Evolutionary conservation across 768 basidiomycete genomes (phyloP).

Genomic region (Leccinum rimulosum): DNA sequence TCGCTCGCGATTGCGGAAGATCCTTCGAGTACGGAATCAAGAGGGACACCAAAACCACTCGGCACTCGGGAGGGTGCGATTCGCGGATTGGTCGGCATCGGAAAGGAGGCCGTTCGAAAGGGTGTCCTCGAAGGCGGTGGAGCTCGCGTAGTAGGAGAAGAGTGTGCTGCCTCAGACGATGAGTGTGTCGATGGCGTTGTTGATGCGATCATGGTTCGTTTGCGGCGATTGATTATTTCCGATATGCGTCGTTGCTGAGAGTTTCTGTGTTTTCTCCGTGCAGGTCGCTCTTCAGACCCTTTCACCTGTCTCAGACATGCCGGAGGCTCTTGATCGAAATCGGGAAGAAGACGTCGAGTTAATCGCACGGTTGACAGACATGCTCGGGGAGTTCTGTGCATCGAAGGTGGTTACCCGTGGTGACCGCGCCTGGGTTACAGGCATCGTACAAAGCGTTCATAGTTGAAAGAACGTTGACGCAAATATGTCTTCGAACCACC

Average conservation of each 20-base stretch:
- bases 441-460: conserved; percentile 42
- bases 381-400: conserved; percentile 64
- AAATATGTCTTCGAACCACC: neutral
- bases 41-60: conserved; percentile 50
- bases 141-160: conserved; percentile 69
- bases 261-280: neutral
- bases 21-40: conserved; percentile 40
- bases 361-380: conserved; percentile 45
- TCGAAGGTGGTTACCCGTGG: conserved; percentile 42
- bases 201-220: conserved; percentile 59
- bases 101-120: conserved; percentile 80
- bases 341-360: conserved; percentile 48
- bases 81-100: conserved; percentile 80
- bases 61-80: conserved; percentile 91
- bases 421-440: conserved; percentile 65
- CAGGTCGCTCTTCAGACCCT: conserved; percentile 65
- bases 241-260: neutral
- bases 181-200: conserved; percentile 46
- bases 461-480: conserved; percentile 7
- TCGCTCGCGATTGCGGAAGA: conserved; percentile 23
- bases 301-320: conserved; percentile 54
- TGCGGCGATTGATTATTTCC: neutral
- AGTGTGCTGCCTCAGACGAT: conserved; percentile 40
- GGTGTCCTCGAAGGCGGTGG: conserved; percentile 81
- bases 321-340: conserved; percentile 51